phyloP scores from a whole-genome alignment of 1,284 basidiomycete species.

The Hypsizygus ulmarius region DNA sequence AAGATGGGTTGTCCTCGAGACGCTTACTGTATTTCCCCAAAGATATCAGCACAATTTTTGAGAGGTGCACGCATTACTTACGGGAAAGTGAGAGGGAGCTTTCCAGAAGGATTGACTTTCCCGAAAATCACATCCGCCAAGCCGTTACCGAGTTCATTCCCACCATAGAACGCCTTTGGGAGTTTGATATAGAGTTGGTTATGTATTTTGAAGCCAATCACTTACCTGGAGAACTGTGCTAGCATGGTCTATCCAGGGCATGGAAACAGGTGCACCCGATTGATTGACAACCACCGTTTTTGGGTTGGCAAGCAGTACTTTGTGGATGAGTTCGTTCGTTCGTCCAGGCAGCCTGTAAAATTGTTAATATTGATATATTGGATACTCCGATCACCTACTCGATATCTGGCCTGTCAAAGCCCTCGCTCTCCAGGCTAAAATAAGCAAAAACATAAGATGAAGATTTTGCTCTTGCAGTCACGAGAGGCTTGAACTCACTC shows the following conservation, averaged over 20 bases:
- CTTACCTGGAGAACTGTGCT: constrained; percentile 43
- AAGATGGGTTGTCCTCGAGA: constrained; percentile 42
- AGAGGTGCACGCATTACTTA: constrained; percentile 21
- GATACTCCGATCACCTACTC: constrained; percentile 24
- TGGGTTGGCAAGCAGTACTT: constrained; percentile 47
- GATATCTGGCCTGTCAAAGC: constrained; percentile 40
- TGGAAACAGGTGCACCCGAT: constrained; percentile 45
- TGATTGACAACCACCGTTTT: constrained; percentile 56
- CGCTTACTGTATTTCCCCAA: constrained; percentile 28
- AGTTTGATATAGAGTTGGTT: neutral
- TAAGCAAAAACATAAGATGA: neutral
- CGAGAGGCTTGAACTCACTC: constrained; percentile 33
- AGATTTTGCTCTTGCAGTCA: neutral
- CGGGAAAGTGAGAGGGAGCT: constrained; percentile 49
- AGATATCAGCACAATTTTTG: neutral
- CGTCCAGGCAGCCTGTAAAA: constrained; percentile 40
- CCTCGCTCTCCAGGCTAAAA: constrained; percentile 47
- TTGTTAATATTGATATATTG: neutral
- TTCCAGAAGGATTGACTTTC: constrained; percentile 50
- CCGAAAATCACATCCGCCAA: constrained; percentile 55
- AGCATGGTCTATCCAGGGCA: constrained; percentile 51
- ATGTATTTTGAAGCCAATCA: constrained; percentile 2
- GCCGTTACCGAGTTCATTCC: constrained; percentile 54
- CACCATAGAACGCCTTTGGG: constrained; percentile 49
- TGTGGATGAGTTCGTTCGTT: constrained; percentile 47